These are phyloP conservation scores for Chalciporus piperatus DNA, from an alignment of 768 basidiomycete genomes.

Conservation along the genomic window DNA sequence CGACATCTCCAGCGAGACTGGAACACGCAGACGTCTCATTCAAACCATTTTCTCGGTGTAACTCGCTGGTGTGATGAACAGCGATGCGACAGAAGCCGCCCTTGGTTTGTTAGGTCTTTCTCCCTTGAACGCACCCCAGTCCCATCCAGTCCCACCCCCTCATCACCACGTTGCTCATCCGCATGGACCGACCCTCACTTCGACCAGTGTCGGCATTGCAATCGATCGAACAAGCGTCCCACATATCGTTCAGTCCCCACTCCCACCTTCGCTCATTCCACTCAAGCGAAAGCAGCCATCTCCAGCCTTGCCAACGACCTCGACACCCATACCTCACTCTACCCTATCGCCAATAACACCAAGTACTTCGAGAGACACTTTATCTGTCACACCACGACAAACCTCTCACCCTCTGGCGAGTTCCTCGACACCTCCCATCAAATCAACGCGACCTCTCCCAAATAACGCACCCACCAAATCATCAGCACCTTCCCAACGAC, in stretches of 20 bases:
- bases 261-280: conserved; percentile 33
- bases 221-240: conserved; percentile 21
- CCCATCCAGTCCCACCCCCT: conserved; percentile 24
- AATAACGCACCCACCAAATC: conserved; percentile 13
- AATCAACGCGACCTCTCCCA: conserved; percentile 5
- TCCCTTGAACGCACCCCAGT: conserved; percentile 32
- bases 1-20: conserved; percentile 12
- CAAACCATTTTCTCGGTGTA: conserved; percentile 8
- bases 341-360: conserved; percentile 9
- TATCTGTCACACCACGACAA: conserved; percentile 15
- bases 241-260: conserved; percentile 19
- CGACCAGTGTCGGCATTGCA: conserved; percentile 21
- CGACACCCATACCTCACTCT: not conserved
- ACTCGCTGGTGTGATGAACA: conserved; percentile 37
- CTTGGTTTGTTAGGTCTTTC: conserved; percentile 56
- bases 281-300: conserved; percentile 41
- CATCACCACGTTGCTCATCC: conserved; percentile 23
- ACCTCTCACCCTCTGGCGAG: conserved; percentile 16
- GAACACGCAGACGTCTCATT: conserved; percentile 3
- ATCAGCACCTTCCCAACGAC: conserved; percentile 7
- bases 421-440: conserved; percentile 16
- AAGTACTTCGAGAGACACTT: conserved; percentile 2
- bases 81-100: conserved; percentile 58
- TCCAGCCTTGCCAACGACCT: conserved; percentile 14
- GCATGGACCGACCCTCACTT: conserved; percentile 29